Conservation (phyloP, 2,329 filamentous ascomycete species). For the Onygenales sp. region DNA sequence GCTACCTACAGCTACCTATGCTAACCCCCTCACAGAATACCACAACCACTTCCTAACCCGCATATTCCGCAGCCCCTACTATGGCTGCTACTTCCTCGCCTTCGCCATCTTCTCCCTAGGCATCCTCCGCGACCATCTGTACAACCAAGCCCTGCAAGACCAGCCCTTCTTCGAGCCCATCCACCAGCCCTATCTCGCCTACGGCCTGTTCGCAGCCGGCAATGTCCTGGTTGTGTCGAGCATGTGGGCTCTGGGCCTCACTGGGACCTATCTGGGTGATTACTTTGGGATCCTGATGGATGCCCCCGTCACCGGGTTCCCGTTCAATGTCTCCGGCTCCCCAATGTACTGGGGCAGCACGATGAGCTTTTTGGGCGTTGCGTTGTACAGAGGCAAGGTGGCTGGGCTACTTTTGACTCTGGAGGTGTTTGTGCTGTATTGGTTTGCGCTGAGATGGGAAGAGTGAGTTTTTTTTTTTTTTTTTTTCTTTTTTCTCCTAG, state of each 20-base stretch:
- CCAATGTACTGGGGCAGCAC: constrained; percentile 97
- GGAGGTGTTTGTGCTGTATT: constrained; percentile 68
- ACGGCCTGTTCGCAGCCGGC: constrained; percentile 61
- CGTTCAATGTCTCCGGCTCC: constrained; percentile 81
- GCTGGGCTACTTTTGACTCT: constrained; percentile 70
- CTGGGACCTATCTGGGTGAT: constrained; percentile 92
- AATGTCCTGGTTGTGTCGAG: constrained; percentile 80
- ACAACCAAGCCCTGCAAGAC: constrained; percentile 70
- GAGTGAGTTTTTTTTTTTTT: constrained; percentile 43
- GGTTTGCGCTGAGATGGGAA: constrained; percentile 73
- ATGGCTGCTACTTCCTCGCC: constrained; percentile 84
- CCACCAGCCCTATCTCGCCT: constrained; percentile 54
- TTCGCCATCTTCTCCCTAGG: constrained; percentile 84
- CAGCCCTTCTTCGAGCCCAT: constrained; percentile 69
- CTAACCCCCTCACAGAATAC: constrained; percentile 57
- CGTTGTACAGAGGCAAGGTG: constrained; percentile 75
- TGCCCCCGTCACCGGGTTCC: constrained; percentile 84
- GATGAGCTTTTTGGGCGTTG: constrained; percentile 81
- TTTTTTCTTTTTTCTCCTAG: neutral
- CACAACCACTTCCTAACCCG: constrained; percentile 81
- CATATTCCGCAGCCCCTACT: constrained; percentile 67
- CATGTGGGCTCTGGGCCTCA: constrained; percentile 87
- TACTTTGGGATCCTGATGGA: constrained; percentile 99
- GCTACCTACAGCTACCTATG: neutral
- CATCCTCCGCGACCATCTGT: constrained; percentile 77